Evolutionary conservation across 129 eudicot genomes (phyloP), one percentile per base, ranked within the genome.

Genomic region (Erigeron canadensis): DNA sequence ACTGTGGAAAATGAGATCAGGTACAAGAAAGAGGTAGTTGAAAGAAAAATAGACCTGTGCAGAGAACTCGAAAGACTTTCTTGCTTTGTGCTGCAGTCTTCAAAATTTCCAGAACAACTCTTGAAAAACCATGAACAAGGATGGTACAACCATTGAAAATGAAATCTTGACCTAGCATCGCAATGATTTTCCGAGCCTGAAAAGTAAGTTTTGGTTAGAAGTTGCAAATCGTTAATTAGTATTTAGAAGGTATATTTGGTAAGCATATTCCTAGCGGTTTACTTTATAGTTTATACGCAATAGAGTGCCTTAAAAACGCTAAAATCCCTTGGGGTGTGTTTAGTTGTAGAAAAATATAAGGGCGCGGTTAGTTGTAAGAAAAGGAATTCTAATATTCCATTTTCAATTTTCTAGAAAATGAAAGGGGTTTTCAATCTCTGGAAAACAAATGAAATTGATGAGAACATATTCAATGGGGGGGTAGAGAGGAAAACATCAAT

Each of bases 121-220:
- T 76, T 38, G 97, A 94, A 83, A 89, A 94, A 82, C 98, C 98
- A 72, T 94, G 98, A 54, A 94, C 98, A 73, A 94, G 83, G 71
- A 94, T 94, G 45, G 98, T 94, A 70, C 98, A 94, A n/a, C 98
- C 98, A 79, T 87, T 96, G 19, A 84, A 90, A n/a, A 94, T 87
- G 72, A 94, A 94, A 72, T 94, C 98, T 76, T 94, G 97, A 79
- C 97, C 81, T 40, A 94, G 85, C 96, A 85, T 90, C 37, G 98
- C 96, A 45, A 94, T 94, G 73, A 87, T 94, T 81, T 73, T 84
- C 73, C 96, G 86, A 60, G 98, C 98, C 98, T 94, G 82, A 72
- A 50, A 50, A 18, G 50, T 41, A 77, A 15, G 55, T 43, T 51
- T 65, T 22, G 34, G 63, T 53, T 66, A 61, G 12, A 18, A 77